Percentiles rank a stretch among this genome's conserved stretches.
Evolutionary conservation across 768 basidiomycete species (phyloP).

Genomic region (Mycena galericulata): DNA sequence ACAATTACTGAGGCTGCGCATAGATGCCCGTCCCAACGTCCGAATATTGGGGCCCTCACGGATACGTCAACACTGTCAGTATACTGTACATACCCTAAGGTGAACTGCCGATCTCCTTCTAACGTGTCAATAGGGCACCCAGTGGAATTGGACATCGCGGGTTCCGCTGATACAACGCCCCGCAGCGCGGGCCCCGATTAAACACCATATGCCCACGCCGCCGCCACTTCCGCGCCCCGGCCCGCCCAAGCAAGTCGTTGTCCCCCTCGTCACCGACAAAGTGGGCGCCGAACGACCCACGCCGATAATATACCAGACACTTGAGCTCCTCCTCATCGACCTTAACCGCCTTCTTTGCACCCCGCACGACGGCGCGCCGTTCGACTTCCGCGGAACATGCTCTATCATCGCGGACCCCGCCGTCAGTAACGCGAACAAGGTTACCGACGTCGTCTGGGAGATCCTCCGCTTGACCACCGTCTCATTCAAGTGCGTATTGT

Average conservation of each 20-base stretch:
- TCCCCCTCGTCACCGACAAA: neutral
- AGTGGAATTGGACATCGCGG: no score
- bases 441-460: neutral
- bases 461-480: neutral
- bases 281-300: neutral
- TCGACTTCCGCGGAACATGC: conserved; percentile 5
- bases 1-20: no score
- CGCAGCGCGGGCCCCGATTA: no score
- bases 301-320: neutral
- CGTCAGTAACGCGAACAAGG: neutral
- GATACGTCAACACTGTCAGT: no score
- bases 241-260: neutral
- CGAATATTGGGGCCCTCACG: no score
- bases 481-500: neutral
- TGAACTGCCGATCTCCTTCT: no score
- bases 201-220: no score
- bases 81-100: no score
- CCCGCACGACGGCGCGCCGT: conserved; percentile 8
- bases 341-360: conserved; percentile 12
- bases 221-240: no score
- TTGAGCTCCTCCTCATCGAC: conserved; percentile 1
- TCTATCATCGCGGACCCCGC: conserved; percentile 2
- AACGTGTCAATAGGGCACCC: no score
- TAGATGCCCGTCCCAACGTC: no score
- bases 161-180: no score